phyloP scores from a whole-genome alignment of 148 eudicot species.

The Drosera capensis region DNA sequence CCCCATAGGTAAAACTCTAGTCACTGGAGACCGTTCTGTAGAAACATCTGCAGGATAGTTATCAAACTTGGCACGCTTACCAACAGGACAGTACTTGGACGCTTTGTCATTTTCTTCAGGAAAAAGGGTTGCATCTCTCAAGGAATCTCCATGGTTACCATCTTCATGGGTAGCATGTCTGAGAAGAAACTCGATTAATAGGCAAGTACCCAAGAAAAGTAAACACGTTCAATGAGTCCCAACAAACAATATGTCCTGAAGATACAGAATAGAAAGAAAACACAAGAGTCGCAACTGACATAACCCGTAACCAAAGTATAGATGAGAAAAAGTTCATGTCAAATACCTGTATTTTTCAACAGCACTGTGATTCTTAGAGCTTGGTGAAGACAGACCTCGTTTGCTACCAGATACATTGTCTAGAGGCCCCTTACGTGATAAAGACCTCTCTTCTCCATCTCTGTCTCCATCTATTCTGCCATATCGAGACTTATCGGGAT shows the following conservation, averaged over 20 bases:
- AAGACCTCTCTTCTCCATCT: constrained; percentile 58
- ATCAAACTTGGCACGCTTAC: constrained; percentile 40
- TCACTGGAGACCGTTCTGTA: constrained; percentile 42
- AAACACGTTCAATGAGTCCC: no score
- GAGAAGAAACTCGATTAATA: constrained; percentile 6
- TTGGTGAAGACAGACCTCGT: constrained; percentile 54
- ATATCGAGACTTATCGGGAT: no score
- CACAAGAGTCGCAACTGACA: background rate
- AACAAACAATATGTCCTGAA: background rate
- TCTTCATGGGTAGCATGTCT: constrained; percentile 63
- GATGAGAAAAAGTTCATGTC: background rate
- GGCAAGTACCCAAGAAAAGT: background rate
- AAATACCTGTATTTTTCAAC: constrained; percentile 55
- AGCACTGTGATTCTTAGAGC: constrained; percentile 31
- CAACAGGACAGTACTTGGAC: constrained; percentile 35
- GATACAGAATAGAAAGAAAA: background rate
- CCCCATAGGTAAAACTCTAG: constrained; percentile 35
- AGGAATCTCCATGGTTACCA: constrained; percentile 43
- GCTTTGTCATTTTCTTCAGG: constrained; percentile 21
- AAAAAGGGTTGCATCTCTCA: constrained; percentile 13
- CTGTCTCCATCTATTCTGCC: constrained; percentile 31
- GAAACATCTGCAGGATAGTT: constrained; percentile 31
- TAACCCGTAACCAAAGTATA: background rate
- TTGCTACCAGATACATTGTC: constrained; percentile 33
- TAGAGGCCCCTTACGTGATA: constrained; percentile 36